phyloP scores from a whole-genome alignment of 2,329 filamentous ascomycete species.

The Annulohypoxylon truncatum region DNA sequence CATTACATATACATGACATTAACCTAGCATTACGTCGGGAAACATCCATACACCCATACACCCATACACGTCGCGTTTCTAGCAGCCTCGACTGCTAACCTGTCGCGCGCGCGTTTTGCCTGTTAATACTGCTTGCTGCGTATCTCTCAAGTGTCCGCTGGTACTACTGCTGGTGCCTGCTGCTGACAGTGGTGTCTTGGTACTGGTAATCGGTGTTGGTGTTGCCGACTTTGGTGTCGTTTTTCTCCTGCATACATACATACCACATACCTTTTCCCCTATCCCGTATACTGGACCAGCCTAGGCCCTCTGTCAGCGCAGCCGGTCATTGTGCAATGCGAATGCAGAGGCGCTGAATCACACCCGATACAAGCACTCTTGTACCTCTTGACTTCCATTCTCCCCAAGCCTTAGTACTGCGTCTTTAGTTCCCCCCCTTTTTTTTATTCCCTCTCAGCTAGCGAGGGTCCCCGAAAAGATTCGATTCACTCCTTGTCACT shows the following conservation, averaged over 20 bases:
- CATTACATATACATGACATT: constrained; percentile 2
- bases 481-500: constrained; percentile 46
- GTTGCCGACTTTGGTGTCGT: constrained; percentile 24
- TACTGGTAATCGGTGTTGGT: constrained; percentile 12
- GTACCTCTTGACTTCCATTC: constrained; percentile 26
- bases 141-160: constrained; percentile 14
- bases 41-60: constrained; percentile 2
- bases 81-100: constrained; percentile 19
- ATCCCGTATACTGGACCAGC: constrained; percentile 28
- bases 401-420: constrained; percentile 34
- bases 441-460: constrained; percentile 39
- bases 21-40: constrained; percentile 17
- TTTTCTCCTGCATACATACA: constrained; percentile 33
- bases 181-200: constrained; percentile 1
- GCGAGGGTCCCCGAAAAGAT: constrained; percentile 39
- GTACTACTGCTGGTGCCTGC: background rate
- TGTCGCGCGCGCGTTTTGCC: background rate
- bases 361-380: constrained; percentile 38
- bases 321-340: constrained; percentile 31
- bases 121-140: constrained; percentile 9
- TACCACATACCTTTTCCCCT: constrained; percentile 2
- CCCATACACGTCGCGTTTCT: constrained; percentile 11
- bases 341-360: constrained; percentile 40
- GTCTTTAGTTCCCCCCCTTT: constrained; percentile 24
- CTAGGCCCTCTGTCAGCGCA: constrained; percentile 35